These are phyloP conservation scores for Grammothele lineata DNA, from an alignment of 768 basidiomycete species.

Conservation along the genomic window DNA sequence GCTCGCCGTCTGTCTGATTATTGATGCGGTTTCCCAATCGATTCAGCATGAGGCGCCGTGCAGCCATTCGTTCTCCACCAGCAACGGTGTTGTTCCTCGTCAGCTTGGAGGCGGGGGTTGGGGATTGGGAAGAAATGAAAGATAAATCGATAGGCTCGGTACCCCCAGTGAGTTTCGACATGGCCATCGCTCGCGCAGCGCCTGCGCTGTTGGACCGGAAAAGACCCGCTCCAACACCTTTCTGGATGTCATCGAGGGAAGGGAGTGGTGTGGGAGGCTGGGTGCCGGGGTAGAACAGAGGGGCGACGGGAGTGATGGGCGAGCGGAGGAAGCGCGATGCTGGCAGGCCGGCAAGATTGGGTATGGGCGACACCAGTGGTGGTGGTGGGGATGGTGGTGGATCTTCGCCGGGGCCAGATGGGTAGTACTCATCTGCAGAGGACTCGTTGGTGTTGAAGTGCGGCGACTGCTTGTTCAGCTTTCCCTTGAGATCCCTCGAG, in stretches of 20 bases:
- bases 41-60: slow-evolving; percentile 62
- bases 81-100: slow-evolving; percentile 76
- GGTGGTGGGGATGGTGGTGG: slow-evolving; percentile 39
- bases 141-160: slow-evolving; percentile 56
- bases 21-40: slow-evolving; percentile 55
- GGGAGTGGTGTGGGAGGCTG: slow-evolving; percentile 69
- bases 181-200: slow-evolving; percentile 70
- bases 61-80: slow-evolving; percentile 74
- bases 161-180: slow-evolving; percentile 83
- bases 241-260: slow-evolving; percentile 73
- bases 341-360: slow-evolving; percentile 40
- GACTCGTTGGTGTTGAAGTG: slow-evolving; percentile 52
- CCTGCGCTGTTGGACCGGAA: slow-evolving; percentile 85
- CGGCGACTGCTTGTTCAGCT: slow-evolving; percentile 45
- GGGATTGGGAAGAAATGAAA: slow-evolving; percentile 41
- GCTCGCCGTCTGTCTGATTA: slow-evolving; percentile 55
- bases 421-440: slow-evolving; percentile 50
- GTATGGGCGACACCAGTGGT: slow-evolving; percentile 51
- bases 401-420: slow-evolving; percentile 27
- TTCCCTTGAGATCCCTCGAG: slow-evolving; percentile 70
- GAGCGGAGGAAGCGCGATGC: slow-evolving; percentile 40
- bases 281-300: slow-evolving; percentile 59
- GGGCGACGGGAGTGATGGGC: slow-evolving; percentile 42
- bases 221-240: slow-evolving; percentile 44
- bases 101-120: slow-evolving; percentile 39